Conservation (phyloP, 805 yeast species). For the Wickerhamomyces rabaulensis region DNA sequence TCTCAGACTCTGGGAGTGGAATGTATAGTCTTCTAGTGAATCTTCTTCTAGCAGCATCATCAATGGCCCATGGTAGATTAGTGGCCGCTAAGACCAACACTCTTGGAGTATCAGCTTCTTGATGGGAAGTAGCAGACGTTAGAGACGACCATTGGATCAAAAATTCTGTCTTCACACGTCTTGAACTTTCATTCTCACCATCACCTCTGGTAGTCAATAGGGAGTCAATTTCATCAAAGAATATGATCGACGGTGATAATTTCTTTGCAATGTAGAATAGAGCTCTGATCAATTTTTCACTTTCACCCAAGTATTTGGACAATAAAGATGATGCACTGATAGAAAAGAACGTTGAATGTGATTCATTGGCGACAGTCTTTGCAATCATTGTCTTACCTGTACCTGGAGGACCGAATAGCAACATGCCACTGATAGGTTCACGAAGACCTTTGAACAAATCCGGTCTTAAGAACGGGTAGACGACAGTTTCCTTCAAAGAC, state of each 20-base stretch:
- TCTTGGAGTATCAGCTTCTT: conserved; percentile 41
- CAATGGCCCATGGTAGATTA: conserved; percentile 94
- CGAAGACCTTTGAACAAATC: conserved; percentile 86
- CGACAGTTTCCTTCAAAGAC: conserved; percentile 90
- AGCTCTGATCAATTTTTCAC: conserved; percentile 89
- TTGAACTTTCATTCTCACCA: conserved; percentile 77
- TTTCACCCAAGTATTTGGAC: conserved; percentile 85
- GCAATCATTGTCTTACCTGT: conserved; percentile 98
- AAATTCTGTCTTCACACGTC: conserved; percentile 90
- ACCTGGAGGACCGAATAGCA: conserved; percentile 97
- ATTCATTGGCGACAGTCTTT: conserved; percentile 93
- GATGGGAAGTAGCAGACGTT: conserved; percentile 78
- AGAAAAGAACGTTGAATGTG: conserved; percentile 86
- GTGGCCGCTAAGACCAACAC: conserved; percentile 94
- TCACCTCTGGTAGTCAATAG: conserved; percentile 69
- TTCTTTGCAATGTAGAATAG: conserved; percentile 78
- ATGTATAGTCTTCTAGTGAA: conserved; percentile 90
- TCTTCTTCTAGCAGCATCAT: conserved; percentile 93
- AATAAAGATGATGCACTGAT: conserved; percentile 88
- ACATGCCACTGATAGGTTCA: conserved; percentile 96
- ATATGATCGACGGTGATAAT: conserved; percentile 87
- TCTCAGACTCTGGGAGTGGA: conserved; percentile 86
- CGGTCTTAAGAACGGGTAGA: conserved; percentile 91
- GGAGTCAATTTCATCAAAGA: conserved; percentile 95
- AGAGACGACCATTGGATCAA: conserved; percentile 92